These are phyloP conservation scores for Metschnikowia hibisci DNA, from an alignment of 805 yeast genomes.

Conservation along the genomic window DNA sequence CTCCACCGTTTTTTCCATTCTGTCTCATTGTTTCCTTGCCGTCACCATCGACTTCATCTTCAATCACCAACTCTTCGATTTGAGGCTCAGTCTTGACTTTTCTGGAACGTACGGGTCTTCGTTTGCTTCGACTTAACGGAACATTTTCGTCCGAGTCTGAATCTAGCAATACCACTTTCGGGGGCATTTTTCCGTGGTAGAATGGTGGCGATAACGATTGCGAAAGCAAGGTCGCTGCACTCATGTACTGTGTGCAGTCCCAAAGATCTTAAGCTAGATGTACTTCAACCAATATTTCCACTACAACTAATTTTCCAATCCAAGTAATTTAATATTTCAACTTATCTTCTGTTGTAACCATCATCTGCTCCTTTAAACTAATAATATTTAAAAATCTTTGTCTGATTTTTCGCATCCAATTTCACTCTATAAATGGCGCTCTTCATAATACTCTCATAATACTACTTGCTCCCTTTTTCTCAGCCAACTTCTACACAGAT, in stretches of 20 bases:
- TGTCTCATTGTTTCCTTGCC: neutral
- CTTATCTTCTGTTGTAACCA: too few species aligned
- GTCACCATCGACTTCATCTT: neutral
- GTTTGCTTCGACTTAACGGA: neutral
- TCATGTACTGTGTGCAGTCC: neutral
- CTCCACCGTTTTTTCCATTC: too few species aligned
- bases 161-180: neutral
- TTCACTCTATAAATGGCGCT: too few species aligned
- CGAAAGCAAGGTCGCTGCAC: conserved; percentile 2
- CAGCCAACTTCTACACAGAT: neutral
- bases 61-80: neutral
- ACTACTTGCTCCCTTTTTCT: too few species aligned
- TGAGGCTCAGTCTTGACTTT: neutral
- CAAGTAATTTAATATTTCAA: too few species aligned
- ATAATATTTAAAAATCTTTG: too few species aligned
- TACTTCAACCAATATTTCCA: too few species aligned
- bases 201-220: conserved; percentile 2
- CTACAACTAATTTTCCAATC: too few species aligned
- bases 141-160: conserved; percentile 1
- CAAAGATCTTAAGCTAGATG: too few species aligned
- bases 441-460: too few species aligned
- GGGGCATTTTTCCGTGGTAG: neutral
- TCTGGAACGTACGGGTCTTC: neutral
- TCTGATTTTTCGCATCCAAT: too few species aligned
- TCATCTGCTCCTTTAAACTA: too few species aligned